phyloP scores from a whole-genome alignment of 192 early-diverging fungal genomes.

The Coemansia brasiliensis region DNA sequence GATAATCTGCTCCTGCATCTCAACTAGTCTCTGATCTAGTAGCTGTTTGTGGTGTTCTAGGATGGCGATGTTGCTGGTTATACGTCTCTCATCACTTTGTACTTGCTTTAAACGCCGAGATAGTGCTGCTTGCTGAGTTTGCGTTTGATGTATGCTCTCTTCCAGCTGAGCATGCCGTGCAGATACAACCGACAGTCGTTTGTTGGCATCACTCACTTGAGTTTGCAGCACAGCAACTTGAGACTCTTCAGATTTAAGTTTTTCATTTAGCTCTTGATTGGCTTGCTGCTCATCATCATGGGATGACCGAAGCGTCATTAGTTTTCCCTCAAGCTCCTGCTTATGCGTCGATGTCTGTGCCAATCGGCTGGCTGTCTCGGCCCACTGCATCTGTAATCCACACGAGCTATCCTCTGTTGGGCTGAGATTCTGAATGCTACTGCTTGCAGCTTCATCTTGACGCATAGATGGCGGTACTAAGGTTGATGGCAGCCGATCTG shows the following conservation, averaged over 20 bases:
- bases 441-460: constrained; percentile 24
- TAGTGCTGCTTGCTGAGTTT: constrained; percentile 37
- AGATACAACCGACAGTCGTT: constrained; percentile 24
- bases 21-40: constrained; percentile 21
- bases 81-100: constrained; percentile 43
- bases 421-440: constrained; percentile 38
- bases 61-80: constrained; percentile 23
- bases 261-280: constrained; percentile 47
- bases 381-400: constrained; percentile 36
- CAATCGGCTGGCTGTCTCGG: constrained; percentile 18
- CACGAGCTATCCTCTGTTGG: constrained; percentile 39
- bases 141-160: constrained; percentile 35
- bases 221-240: constrained; percentile 21
- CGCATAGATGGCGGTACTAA: constrained; percentile 50
- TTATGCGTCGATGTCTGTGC: constrained; percentile 30
- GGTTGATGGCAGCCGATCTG: constrained; percentile 44
- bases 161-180: constrained; percentile 37
- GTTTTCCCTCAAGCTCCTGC: constrained; percentile 44
- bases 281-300: constrained; percentile 45
- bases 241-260: constrained; percentile 30
- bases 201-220: constrained; percentile 34
- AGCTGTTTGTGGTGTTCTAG: constrained; percentile 39
- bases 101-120: constrained; percentile 35
- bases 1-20: constrained; percentile 22
- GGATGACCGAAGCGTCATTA: constrained; percentile 38